Conservation (phyloP, 2,329 filamentous ascomycete species). For the Epichloe scottii region DNA sequence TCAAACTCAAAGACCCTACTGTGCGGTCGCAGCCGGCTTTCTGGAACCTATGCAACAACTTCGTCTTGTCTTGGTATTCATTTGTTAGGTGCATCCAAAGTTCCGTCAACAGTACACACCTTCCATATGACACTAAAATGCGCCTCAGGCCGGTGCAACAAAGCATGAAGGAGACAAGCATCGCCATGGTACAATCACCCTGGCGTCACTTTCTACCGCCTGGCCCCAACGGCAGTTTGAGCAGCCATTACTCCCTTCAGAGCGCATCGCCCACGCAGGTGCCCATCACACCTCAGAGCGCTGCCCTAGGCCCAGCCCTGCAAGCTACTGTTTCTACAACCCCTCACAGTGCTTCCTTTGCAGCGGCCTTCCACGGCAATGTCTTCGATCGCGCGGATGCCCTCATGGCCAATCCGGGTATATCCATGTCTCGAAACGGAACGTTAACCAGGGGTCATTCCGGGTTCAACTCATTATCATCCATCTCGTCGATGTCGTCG, state of each 20-base stretch:
- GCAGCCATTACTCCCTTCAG: constrained; percentile 12
- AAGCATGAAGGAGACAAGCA: constrained; percentile 67
- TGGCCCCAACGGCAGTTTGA: constrained; percentile 9
- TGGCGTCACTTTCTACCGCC: constrained; percentile 35
- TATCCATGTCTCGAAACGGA: constrained; percentile 42
- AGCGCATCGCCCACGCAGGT: constrained; percentile 20
- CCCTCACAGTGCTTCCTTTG: constrained; percentile 45
- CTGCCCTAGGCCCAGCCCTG: constrained; percentile 76
- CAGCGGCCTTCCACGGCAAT: constrained; percentile 40
- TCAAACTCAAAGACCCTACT: constrained; percentile 76
- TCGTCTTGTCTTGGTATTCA: constrained; percentile 57
- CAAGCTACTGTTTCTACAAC: constrained; percentile 78
- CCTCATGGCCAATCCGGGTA: constrained; percentile 43
- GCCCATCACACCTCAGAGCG: constrained; percentile 80
- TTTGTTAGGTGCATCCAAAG: constrained; percentile 49
- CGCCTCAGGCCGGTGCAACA: constrained; percentile 72
- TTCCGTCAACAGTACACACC: constrained; percentile 35
- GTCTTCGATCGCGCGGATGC: constrained; percentile 50
- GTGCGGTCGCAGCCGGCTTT: constrained; percentile 51
- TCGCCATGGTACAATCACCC: constrained; percentile 51
- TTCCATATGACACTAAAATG: constrained; percentile 55
- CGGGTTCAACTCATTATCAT: constrained; percentile 26
- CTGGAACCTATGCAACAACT: constrained; percentile 62
- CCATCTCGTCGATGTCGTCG: constrained; percentile 29
- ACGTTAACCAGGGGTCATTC: constrained; percentile 31